These are phyloP conservation scores for Nothophoma quercina DNA, from an alignment of 2,329 filamentous ascomycete genomes.

Conservation along the genomic window DNA sequence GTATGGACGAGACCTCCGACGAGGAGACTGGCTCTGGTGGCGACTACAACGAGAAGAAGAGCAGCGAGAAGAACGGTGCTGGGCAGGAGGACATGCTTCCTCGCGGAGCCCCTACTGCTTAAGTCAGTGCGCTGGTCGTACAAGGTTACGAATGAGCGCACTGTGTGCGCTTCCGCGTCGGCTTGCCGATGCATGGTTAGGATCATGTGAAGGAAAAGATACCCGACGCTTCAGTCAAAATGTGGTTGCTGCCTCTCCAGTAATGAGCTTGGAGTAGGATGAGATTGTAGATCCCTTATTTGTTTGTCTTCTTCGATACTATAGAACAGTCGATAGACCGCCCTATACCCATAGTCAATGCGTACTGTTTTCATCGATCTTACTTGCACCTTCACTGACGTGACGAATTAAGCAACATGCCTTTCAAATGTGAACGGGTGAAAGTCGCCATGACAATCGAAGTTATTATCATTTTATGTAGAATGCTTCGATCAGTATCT, in stretches of 20 bases:
- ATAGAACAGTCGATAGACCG: constrained; percentile 21
- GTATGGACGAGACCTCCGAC: constrained; percentile 38
- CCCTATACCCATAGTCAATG: constrained; percentile 25
- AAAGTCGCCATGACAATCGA: too few relatives aligned
- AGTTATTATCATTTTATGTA: too few relatives aligned
- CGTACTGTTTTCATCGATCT: constrained; percentile 12
- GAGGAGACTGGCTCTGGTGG: constrained; percentile 42
- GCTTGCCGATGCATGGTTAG: constrained; percentile 21
- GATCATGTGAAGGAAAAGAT: constrained; percentile 27
- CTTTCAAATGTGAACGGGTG: too few relatives aligned
- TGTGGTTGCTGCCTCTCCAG: constrained; percentile 14
- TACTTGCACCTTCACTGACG: too few relatives aligned
- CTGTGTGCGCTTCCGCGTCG: constrained; percentile 24
- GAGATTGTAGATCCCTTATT: constrained; percentile 1
- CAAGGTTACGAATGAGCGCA: constrained; percentile 19
- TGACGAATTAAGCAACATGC: too few relatives aligned
- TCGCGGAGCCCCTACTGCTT: constrained; percentile 12
- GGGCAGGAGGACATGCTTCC: constrained; percentile 32
- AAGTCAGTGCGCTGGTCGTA: constrained; percentile 26
- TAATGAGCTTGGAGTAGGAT: constrained; percentile 14
- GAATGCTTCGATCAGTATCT: too few relatives aligned
- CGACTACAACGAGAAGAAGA: constrained; percentile 35
- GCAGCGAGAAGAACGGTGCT: constrained; percentile 16
- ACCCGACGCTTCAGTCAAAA: constrained; percentile 38
- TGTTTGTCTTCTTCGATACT: constrained; percentile 10